phyloP scores from a whole-genome alignment of 2,329 filamentous ascomycete species.

The Alternaria ventricosa region DNA sequence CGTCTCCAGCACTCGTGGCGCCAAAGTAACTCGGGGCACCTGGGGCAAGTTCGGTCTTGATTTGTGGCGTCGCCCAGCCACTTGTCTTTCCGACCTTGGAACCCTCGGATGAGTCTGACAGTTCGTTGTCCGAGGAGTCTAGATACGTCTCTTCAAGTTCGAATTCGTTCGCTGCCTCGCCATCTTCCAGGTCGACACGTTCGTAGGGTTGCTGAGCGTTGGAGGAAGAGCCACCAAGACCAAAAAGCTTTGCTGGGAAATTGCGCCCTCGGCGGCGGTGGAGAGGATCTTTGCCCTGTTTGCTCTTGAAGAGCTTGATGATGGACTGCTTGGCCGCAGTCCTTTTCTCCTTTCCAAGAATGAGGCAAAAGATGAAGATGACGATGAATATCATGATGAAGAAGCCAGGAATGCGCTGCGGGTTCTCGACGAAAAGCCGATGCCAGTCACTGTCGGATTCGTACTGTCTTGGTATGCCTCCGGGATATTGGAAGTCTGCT shows the following conservation, averaged over 20 bases:
- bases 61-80: slow-evolving; percentile 71
- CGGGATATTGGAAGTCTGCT: slow-evolving; percentile 82
- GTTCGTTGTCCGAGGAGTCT: slow-evolving; percentile 66
- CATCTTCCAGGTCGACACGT: slow-evolving; percentile 75
- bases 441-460: slow-evolving; percentile 62
- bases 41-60: slow-evolving; percentile 47
- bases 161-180: slow-evolving; percentile 71
- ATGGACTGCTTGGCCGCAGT: slow-evolving; percentile 63
- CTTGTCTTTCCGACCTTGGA: slow-evolving; percentile 66
- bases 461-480: slow-evolving; percentile 57
- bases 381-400: slow-evolving; percentile 79
- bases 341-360: slow-evolving; percentile 80
- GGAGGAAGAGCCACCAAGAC: slow-evolving; percentile 45
- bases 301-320: slow-evolving; percentile 54
- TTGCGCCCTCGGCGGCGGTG: slow-evolving; percentile 50
- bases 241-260: slow-evolving; percentile 67
- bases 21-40: slow-evolving; percentile 31
- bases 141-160: slow-evolving; percentile 63
- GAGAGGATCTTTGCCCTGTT: slow-evolving; percentile 45
- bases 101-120: slow-evolving; percentile 66
- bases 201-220: slow-evolving; percentile 67
- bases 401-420: slow-evolving; percentile 74
- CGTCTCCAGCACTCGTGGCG: slow-evolving; percentile 19
- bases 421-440: slow-evolving; percentile 67
- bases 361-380: slow-evolving; percentile 71